phyloP scores from a whole-genome alignment of 441 rosid genomes.

The Pelargonium fulgidum region DNA sequence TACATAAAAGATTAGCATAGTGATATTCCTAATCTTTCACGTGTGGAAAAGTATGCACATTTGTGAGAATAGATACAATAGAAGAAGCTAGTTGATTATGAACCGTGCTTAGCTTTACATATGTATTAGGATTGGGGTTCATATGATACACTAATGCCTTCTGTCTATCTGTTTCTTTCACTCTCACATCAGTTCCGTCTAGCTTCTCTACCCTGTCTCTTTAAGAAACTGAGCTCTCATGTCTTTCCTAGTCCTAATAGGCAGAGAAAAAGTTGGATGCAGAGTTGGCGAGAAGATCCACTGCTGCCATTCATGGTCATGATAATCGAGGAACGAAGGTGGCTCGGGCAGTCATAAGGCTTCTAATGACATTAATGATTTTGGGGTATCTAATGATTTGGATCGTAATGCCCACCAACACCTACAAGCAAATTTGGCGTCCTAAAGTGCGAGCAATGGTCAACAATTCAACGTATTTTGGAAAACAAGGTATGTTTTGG shows the following conservation, averaged over 20 bases:
- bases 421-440: conserved; percentile 31
- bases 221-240: background rate
- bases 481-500: conserved; percentile 32
- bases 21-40: background rate
- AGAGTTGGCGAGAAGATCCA: background rate
- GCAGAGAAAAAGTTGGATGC: conserved; percentile 6
- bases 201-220: background rate
- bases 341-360: conserved; percentile 21
- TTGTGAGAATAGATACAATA: background rate
- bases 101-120: background rate
- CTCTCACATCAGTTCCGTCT: background rate
- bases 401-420: conserved; percentile 50
- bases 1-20: background rate
- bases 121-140: background rate
- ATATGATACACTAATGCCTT: background rate
- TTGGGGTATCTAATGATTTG: conserved; percentile 47
- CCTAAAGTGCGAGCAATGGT: conserved; percentile 22
- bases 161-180: background rate
- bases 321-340: background rate
- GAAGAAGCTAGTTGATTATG: background rate
- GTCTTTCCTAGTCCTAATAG: background rate
- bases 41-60: background rate
- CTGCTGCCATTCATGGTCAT: conserved; percentile 1
- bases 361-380: conserved; percentile 23
- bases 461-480: conserved; percentile 29